phyloP scores from a whole-genome alignment of 495 filamentous ascomycete species.

The Podospora comata region DNA sequence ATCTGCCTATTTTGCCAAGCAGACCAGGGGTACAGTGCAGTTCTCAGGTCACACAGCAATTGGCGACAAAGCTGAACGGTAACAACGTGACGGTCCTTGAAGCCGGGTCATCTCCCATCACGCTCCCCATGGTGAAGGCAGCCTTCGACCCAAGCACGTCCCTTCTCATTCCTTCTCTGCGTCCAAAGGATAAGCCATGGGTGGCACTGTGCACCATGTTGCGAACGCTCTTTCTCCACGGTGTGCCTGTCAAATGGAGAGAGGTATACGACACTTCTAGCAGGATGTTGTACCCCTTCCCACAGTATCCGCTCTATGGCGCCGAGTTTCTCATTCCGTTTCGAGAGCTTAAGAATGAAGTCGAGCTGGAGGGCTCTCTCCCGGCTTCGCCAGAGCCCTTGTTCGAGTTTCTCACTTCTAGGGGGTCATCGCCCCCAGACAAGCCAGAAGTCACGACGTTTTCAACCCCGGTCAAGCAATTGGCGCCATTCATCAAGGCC shows the following conservation, averaged over 20 bases:
- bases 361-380: neutral
- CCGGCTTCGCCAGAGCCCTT: neutral
- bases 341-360: neutral
- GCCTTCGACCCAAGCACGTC: neutral
- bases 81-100: neutral
- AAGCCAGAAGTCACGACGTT: neutral
- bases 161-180: neutral
- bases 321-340: neutral
- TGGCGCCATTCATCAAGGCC: neutral
- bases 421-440: neutral
- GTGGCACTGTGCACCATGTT: neutral
- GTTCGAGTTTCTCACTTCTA: neutral
- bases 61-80: neutral
- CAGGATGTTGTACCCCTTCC: neutral
- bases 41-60: neutral
- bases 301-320: neutral
- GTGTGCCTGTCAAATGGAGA: neutral
- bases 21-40: neutral
- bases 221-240: neutral
- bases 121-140: neutral
- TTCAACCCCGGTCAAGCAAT: neutral
- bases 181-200: neutral
- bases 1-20: neutral
- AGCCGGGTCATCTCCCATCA: neutral
- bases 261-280: neutral